phyloP scores from a whole-genome alignment of 345 rosid species.

The Hibiscus trionum region DNA sequence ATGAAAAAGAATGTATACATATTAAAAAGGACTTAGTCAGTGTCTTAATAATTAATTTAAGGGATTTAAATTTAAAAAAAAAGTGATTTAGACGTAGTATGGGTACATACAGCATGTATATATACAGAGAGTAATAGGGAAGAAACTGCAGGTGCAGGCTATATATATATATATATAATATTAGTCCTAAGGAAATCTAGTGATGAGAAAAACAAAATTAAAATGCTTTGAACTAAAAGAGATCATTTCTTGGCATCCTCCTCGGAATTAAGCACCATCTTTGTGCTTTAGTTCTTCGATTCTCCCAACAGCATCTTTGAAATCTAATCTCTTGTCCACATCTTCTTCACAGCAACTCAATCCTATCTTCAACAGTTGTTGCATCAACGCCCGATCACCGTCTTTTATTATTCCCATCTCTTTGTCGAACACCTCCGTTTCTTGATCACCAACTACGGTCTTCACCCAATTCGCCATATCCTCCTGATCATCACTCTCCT shows the following conservation, averaged over 20 bases:
- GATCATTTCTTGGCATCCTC: slow-evolving; percentile 26
- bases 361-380: slow-evolving; percentile 55
- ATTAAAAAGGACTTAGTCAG: too few species aligned
- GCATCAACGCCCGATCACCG: slow-evolving; percentile 36
- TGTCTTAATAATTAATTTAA: too few species aligned
- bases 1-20: too few species aligned
- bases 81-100: too few species aligned
- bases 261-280: slow-evolving; percentile 31
- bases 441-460: slow-evolving; percentile 19
- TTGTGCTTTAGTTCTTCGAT: slow-evolving; percentile 53
- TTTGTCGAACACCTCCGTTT: slow-evolving; percentile 45
- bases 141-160: too few species aligned
- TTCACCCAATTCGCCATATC: slow-evolving; percentile 55
- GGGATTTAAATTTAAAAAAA: too few species aligned
- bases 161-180: too few species aligned
- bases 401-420: slow-evolving; percentile 35
- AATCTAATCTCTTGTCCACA: slow-evolving; percentile 68
- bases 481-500: slow-evolving; percentile 22
- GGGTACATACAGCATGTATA: too few species aligned
- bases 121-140: too few species aligned
- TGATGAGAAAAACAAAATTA: not conserved
- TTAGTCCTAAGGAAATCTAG: not conserved
- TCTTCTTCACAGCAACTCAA: slow-evolving; percentile 57
- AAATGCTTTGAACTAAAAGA: not conserved
- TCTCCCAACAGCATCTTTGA: slow-evolving; percentile 56